Percentiles rank a stretch among this genome's conserved stretches.
phyloP scores from a whole-genome alignment of 2,329 filamentous ascomycete genomes.

The Apiospora sp. region DNA sequence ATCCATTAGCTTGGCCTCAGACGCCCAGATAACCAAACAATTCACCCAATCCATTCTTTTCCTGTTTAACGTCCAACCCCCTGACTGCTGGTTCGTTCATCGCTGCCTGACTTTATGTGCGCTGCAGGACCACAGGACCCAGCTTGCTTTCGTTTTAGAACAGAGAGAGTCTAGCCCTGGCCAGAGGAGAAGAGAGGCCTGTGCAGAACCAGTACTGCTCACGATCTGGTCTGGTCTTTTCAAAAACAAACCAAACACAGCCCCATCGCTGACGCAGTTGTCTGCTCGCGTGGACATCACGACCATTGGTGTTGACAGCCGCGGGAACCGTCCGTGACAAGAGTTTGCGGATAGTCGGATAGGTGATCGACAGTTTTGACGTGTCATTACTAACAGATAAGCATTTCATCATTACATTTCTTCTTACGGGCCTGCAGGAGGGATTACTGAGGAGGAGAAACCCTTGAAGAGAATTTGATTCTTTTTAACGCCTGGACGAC shows the following conservation, averaged over 20 bases:
- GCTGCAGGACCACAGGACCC: neutral
- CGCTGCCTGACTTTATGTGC: neutral
- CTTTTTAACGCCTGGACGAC: neutral
- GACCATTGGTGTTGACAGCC: neutral
- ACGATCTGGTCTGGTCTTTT: slow-evolving; percentile 3
- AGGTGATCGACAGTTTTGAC: slow-evolving; percentile 8
- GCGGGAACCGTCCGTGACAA: neutral
- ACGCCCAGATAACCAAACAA: slow-evolving; percentile 1
- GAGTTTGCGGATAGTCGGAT: neutral
- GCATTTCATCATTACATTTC: neutral
- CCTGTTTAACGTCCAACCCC: neutral
- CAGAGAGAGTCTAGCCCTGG: neutral
- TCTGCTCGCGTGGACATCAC: slow-evolving; percentile 8
- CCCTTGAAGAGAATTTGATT: neutral
- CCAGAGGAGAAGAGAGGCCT: neutral
- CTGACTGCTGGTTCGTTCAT: neutral
- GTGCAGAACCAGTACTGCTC: neutral
- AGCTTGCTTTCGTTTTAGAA: neutral
- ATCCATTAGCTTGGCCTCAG: neutral
- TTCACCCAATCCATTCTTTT: neutral
- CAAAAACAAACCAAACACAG: neutral
- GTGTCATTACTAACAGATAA: slow-evolving; percentile 9
- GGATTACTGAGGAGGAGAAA: neutral
- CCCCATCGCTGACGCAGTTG: slow-evolving; percentile 18
- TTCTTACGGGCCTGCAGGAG: too few relatives aligned